These are phyloP conservation scores for Pseudogymnoascus sp. DNA, from an alignment of 2,329 filamentous ascomycete species.

Conservation along the genomic window DNA sequence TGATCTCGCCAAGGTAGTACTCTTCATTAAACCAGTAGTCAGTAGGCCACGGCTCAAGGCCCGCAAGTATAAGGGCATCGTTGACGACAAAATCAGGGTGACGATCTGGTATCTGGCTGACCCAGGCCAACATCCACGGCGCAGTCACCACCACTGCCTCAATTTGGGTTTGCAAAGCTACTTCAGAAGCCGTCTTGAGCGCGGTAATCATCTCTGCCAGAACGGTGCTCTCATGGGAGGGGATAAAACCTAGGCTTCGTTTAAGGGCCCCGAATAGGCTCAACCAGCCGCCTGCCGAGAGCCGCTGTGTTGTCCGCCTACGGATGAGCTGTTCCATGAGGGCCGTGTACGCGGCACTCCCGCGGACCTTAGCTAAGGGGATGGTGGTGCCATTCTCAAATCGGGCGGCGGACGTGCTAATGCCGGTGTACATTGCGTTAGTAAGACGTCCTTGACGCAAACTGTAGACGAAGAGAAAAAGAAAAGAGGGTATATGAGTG, in stretches of 20 bases:
- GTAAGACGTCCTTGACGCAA: neutral
- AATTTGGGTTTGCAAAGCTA: neutral
- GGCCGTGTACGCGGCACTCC: neutral
- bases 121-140: neutral
- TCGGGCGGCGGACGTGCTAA: neutral
- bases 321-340: neutral
- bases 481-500: neutral
- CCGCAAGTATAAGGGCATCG: neutral
- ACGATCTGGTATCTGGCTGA: neutral
- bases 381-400: neutral
- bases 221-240: neutral
- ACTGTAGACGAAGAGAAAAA: neutral
- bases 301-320: neutral
- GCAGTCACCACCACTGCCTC: neutral
- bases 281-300: neutral
- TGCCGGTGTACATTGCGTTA: neutral
- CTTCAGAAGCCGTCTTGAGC: neutral
- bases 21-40: neutral
- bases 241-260: conserved; percentile 18
- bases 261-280: neutral
- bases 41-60: neutral
- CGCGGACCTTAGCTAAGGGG: neutral
- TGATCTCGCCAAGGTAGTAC: neutral
- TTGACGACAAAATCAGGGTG: neutral
- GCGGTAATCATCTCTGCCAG: neutral